Evolutionary conservation across 2,329 filamentous ascomycete genomes (phyloP), one percentile per base, ranked within the genome.

Genomic region (Juglanconis sp.): DNA sequence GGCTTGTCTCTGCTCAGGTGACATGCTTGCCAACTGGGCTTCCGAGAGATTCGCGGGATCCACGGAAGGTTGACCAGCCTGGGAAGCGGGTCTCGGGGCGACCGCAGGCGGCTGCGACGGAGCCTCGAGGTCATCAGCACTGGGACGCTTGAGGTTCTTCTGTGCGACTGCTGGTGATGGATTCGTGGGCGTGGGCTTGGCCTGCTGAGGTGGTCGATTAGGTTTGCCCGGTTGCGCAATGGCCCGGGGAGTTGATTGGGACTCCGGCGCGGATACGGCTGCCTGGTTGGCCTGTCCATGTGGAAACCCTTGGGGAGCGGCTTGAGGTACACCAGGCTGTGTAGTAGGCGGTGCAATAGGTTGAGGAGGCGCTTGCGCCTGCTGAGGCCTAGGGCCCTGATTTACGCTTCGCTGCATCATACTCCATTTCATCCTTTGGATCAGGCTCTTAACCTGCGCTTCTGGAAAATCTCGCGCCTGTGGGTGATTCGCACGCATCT

Each of bases 101-200:
- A 68, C 4, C 56, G 66, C 53, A 64, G 44, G 55, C 49, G 60
- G 55, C 69, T 74, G 53, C 47, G 64, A 52, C 48, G 64, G 44
- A 60, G 65, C 65, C 31, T 78, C 77, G n/a, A 63, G 65, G 51
- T 83, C 81, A 31, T 84, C 81, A 3, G 74, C 71, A 55, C 73
- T 81, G 4, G 80, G 73, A 1, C 82, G 79, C 72, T 85, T 85
- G 48, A 82, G 72, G 52, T 73, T 79, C 68, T 80, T 83, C 32
- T 71, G 68, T 8, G 71, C 70, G 5, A 74, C 63, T 2, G 74
- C 74, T 8, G 77, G 72, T 4, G 78, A 75, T 15, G 72, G 70
- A 49, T 74, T 74, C 4, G 73, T 70, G 36, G 71, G 68, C 35
- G 74, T 69, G 38, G 68, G 53, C 48, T 76, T 76, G 50, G 70